Evolutionary conservation across 164 flowering plant species (phyloP).

Genomic region (Aristolochia contorta): DNA sequence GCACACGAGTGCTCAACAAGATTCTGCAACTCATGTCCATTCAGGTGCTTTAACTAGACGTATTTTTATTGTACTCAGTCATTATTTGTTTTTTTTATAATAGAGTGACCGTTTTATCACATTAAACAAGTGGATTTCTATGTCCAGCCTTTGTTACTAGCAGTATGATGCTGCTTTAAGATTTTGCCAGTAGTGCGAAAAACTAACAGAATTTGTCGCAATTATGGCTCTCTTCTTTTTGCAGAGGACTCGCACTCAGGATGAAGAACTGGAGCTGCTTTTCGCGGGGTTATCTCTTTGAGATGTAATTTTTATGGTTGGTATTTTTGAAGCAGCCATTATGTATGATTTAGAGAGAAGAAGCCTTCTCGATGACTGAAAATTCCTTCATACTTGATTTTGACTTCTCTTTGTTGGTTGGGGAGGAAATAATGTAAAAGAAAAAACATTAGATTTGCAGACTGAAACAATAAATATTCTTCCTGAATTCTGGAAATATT

Average conservation of each 20-base stretch:
- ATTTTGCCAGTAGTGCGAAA: neutral
- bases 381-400: too few relatives aligned
- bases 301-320: slow-evolving; percentile 5
- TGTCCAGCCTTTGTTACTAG: neutral
- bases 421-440: too few relatives aligned
- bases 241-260: slow-evolving; percentile 53
- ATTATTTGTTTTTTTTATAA: neutral
- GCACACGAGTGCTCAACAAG: slow-evolving; percentile 59
- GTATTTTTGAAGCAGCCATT: too few relatives aligned
- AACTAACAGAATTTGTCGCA: neutral
- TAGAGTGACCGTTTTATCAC: neutral
- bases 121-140: neutral
- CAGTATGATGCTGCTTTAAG: neutral
- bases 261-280: slow-evolving; percentile 66
- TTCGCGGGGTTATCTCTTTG: slow-evolving; percentile 57
- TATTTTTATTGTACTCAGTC: neutral
- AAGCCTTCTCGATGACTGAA: too few relatives aligned
- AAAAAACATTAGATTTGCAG: too few relatives aligned
- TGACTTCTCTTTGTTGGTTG: too few relatives aligned
- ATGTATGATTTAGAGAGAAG: too few relatives aligned
- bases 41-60: slow-evolving; percentile 27
- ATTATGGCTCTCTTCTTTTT: neutral
- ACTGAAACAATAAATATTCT: too few relatives aligned
- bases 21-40: slow-evolving; percentile 53
- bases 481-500: too few relatives aligned